phyloP scores from a whole-genome alignment of 2,329 filamentous ascomycete genomes.

The Neonectria punicea region DNA sequence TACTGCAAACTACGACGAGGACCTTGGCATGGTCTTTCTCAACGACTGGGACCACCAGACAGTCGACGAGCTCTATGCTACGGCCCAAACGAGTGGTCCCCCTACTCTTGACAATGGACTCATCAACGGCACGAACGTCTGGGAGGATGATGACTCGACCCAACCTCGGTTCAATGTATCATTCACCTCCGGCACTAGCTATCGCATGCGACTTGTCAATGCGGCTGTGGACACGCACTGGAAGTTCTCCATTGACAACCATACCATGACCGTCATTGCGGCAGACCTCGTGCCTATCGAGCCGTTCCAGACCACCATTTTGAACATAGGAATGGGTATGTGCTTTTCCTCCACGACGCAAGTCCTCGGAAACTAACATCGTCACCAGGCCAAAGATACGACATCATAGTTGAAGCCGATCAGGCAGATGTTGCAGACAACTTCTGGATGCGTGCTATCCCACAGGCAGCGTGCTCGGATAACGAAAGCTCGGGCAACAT shows the following conservation, averaged over 20 bases:
- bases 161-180: conserved; percentile 48
- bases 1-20: conserved; percentile 69
- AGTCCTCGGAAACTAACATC: conserved; percentile 46
- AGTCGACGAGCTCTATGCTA: conserved; percentile 50
- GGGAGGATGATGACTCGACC: conserved; percentile 40
- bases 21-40: conserved; percentile 68
- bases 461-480: conserved; percentile 53
- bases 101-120: conserved; percentile 57
- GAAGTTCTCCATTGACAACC: conserved; percentile 65
- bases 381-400: conserved; percentile 57
- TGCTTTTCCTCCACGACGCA: not conserved
- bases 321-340: conserved; percentile 35
- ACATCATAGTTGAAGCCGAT: conserved; percentile 57
- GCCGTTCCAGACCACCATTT: conserved; percentile 60
- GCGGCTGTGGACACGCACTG: conserved; percentile 54
- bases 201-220: conserved; percentile 61
- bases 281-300: conserved; percentile 68
- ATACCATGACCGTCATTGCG: conserved; percentile 66
- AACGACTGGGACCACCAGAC: conserved; percentile 67
- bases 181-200: conserved; percentile 55
- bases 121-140: conserved; percentile 57
- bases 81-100: conserved; percentile 45
- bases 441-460: conserved; percentile 62
- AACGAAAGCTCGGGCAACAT: conserved; percentile 56
- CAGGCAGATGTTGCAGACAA: conserved; percentile 43